Conservation (phyloP, 75 land plant genomes). For the Chamaecyparis obtusa region DNA sequence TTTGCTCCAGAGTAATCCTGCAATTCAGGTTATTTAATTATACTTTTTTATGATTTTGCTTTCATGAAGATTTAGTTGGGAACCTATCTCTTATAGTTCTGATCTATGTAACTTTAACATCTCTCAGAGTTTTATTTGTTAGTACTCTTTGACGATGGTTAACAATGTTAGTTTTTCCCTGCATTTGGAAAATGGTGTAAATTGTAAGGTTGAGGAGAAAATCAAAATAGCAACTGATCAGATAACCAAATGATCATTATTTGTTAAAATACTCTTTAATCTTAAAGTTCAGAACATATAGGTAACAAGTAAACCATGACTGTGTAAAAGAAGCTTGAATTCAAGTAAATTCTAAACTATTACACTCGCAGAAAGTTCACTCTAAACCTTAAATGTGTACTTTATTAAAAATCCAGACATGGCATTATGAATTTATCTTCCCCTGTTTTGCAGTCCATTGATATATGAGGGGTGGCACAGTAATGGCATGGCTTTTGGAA, state of each 20-base stretch:
- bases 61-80: neutral
- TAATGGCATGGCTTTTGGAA: neutral
- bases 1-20: conserved; percentile 27
- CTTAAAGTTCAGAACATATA: neutral
- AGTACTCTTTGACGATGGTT: neutral
- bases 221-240: neutral
- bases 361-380: neutral
- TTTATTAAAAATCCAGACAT: neutral
- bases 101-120: neutral
- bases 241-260: neutral
- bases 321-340: neutral
- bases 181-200: neutral
- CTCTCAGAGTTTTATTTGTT: neutral
- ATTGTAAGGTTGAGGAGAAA: neutral
- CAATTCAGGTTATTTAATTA: conserved; percentile 19
- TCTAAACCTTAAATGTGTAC: neutral
- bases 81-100: neutral
- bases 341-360: neutral
- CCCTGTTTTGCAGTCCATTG: neutral
- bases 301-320: neutral
- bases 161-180: neutral
- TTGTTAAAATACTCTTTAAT: neutral
- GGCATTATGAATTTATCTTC: neutral
- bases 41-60: neutral
- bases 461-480: neutral